Evolutionary conservation across 257 asterid species (phyloP).

Genomic region (Lithospermum erythrorhizon): DNA sequence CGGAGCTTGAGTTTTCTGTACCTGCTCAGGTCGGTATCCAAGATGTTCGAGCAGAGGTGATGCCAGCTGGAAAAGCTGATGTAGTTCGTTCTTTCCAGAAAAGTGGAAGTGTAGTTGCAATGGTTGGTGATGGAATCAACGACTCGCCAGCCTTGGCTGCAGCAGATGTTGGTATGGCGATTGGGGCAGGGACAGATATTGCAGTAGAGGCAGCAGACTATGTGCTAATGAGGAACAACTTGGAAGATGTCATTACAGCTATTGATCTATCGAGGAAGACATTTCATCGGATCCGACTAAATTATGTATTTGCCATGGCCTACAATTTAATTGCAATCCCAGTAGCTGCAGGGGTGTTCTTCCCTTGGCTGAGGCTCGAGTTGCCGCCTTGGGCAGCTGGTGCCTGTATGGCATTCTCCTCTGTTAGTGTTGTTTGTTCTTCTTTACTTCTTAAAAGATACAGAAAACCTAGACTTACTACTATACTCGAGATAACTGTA

Average conservation of each 20-base stretch:
- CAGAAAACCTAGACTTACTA: conserved; percentile 82
- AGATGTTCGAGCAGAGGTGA: conserved; percentile 92
- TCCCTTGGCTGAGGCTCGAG: conserved; percentile 52
- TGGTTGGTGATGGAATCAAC: conserved; percentile 98
- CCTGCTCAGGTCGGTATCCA: conserved; percentile 71
- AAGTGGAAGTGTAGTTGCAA: conserved; percentile 73
- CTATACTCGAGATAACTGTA: conserved; percentile 70
- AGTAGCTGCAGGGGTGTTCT: conserved; percentile 76
- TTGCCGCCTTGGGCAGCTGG: conserved; percentile 99
- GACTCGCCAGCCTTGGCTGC: conserved; percentile 99
- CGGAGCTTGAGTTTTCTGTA: background rate
- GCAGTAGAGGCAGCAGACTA: conserved; percentile 98
- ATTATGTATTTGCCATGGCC: conserved; percentile 81
- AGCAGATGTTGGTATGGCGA: conserved; percentile 98
- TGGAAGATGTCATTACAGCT: conserved; percentile 95
- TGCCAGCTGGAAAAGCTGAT: conserved; percentile 99
- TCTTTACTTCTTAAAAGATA: conserved; percentile 85
- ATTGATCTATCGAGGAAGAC: conserved; percentile 92
- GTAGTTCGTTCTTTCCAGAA: conserved; percentile 73
- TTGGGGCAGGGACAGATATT: conserved; percentile 97
- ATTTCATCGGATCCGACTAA: conserved; percentile 57
- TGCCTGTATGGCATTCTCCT: conserved; percentile 97
- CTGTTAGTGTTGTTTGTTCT: conserved; percentile 91
- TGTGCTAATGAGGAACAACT: conserved; percentile 79
- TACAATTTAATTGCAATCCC: conserved; percentile 85